These are phyloP conservation scores for Boletus fagicola DNA, from an alignment of 768 basidiomycete genomes.

Conservation along the genomic window DNA sequence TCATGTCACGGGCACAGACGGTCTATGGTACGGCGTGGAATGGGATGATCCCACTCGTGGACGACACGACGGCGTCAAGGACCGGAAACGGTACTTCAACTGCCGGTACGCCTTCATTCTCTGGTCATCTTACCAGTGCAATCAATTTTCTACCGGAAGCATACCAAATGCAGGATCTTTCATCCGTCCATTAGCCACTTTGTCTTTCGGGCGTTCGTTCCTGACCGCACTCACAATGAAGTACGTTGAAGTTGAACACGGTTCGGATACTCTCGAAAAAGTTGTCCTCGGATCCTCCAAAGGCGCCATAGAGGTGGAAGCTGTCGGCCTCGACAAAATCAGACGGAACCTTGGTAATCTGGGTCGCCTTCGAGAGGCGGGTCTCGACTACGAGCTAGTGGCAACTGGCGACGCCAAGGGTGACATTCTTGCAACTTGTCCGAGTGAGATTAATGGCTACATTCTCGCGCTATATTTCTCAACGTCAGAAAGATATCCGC, in stretches of 20 bases:
- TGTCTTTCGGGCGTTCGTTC: slow-evolving; percentile 68
- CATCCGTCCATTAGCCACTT: slow-evolving; percentile 60
- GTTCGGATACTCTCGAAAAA: slow-evolving; percentile 52
- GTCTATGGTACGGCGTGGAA: slow-evolving; percentile 93
- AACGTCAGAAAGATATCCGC: slow-evolving; percentile 55
- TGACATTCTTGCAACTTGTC: slow-evolving; percentile 55
- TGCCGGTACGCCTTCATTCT: slow-evolving; percentile 53
- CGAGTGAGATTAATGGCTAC: slow-evolving; percentile 50
- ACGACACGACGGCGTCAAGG: slow-evolving; percentile 82
- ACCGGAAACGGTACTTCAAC: slow-evolving; percentile 73
- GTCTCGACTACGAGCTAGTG: slow-evolving; percentile 70
- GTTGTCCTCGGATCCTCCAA: slow-evolving; percentile 78
- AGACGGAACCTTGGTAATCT: slow-evolving; percentile 66
- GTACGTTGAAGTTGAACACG: slow-evolving; percentile 68
- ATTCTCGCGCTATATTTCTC: slow-evolving; percentile 9
- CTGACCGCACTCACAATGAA: slow-evolving; percentile 70
- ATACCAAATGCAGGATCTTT: slow-evolving; percentile 70
- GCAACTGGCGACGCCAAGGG: slow-evolving; percentile 49
- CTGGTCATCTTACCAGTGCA: slow-evolving; percentile 11
- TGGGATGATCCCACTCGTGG: slow-evolving; percentile 88
- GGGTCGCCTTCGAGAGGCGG: slow-evolving; percentile 69
- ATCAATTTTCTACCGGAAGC: slow-evolving; percentile 37
- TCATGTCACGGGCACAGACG: slow-evolving; percentile 56
- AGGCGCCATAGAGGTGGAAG: slow-evolving; percentile 83
- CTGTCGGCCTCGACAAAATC: slow-evolving; percentile 78